These are phyloP conservation scores for Aureobasidium sp. DNA, from an alignment of 2,329 filamentous ascomycete genomes.

Conservation along the genomic window DNA sequence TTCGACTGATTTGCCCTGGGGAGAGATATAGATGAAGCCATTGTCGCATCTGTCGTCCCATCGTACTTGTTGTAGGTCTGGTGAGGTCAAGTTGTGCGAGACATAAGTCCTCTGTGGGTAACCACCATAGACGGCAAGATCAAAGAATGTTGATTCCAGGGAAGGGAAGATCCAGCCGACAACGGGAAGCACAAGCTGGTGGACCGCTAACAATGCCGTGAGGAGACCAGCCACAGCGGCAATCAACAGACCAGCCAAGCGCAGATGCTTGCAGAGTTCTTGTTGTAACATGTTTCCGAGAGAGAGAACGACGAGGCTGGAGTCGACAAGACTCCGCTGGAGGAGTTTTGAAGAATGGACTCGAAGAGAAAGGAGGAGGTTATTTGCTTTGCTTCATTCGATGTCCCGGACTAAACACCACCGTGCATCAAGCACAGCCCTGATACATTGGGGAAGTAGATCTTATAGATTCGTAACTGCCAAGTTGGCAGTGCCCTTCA, in stretches of 20 bases:
- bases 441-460: slow-evolving; percentile 7
- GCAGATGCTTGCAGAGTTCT: not conserved
- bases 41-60: slow-evolving; percentile 24
- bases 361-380: not conserved
- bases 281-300: slow-evolving; percentile 2
- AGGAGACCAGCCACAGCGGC: slow-evolving; percentile 10
- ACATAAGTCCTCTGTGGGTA: slow-evolving; percentile 21
- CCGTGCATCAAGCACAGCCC: slow-evolving; percentile 6
- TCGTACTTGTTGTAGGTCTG: slow-evolving; percentile 18
- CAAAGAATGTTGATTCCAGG: slow-evolving; percentile 22
- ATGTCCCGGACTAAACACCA: not conserved
- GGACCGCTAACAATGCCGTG: slow-evolving; percentile 16
- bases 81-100: slow-evolving; percentile 21
- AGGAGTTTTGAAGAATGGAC: not conserved
- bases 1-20: slow-evolving; percentile 22
- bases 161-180: slow-evolving; percentile 21
- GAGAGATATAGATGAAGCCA: slow-evolving; percentile 23
- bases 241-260: not conserved
- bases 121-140: slow-evolving; percentile 24
- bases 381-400: not conserved
- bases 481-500: not conserved
- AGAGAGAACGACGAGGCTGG: not conserved
- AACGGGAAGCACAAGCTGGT: slow-evolving; percentile 22
- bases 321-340: not conserved
- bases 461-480: slow-evolving; percentile 4